Evolutionary conservation across 2,329 filamentous ascomycete genomes (phyloP).

Genomic region (Colletotrichum liriopes): DNA sequence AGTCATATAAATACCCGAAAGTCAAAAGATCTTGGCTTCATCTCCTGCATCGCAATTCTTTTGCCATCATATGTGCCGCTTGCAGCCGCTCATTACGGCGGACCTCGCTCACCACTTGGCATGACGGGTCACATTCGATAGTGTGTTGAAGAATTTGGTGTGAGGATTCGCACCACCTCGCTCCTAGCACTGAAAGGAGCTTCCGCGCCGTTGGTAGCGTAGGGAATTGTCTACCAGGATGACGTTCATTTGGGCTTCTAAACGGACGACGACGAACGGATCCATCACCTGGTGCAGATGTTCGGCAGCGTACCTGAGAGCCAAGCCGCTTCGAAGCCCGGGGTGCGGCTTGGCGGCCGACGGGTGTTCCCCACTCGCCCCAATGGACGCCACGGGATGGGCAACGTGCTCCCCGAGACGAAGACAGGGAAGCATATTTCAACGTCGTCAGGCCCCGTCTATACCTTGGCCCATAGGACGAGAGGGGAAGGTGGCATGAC

Average conservation of each 20-base stretch:
- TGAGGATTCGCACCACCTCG: background rate
- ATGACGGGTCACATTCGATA: constrained; percentile 26
- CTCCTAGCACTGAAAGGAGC: constrained; percentile 3
- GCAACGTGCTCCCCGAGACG: constrained; percentile 32
- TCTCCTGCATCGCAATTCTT: background rate
- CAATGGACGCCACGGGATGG: constrained; percentile 36
- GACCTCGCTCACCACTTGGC: constrained; percentile 4
- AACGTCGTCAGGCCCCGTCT: constrained; percentile 17
- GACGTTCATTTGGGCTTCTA: background rate
- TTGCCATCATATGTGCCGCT: background rate
- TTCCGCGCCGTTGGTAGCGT: constrained; percentile 1
- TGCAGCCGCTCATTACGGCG: constrained; percentile 3
- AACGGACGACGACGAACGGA: constrained; percentile 16
- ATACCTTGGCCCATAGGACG: constrained; percentile 7
- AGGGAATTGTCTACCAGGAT: background rate
- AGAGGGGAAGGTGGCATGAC: constrained; percentile 37
- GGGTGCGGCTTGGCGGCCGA: constrained; percentile 28
- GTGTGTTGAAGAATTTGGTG: constrained; percentile 1
- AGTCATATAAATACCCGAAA: constrained; percentile 12
- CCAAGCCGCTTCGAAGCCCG: constrained; percentile 31
- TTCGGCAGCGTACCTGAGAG: constrained; percentile 30
- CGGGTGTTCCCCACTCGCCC: constrained; percentile 10
- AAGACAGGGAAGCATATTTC: constrained; percentile 28
- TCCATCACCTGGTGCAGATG: constrained; percentile 27
- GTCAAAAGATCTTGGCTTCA: constrained; percentile 4